Evolutionary conservation across 2,329 filamentous ascomycete species (phyloP).

Genomic region (Coniella lustricola): DNA sequence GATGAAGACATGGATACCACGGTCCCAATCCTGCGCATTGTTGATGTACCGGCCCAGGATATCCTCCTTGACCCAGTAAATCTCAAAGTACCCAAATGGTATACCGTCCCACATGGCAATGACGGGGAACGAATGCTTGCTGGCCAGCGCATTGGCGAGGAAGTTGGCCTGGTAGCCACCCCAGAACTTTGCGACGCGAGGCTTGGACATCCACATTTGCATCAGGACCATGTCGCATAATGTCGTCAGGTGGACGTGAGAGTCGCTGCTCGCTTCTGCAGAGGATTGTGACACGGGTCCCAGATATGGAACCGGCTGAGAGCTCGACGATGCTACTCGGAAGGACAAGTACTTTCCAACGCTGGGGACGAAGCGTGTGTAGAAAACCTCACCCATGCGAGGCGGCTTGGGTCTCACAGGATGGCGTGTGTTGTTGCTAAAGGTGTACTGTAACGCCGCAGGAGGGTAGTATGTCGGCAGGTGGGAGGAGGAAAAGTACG

Average conservation of each 20-base stretch:
- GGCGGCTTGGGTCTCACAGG: conserved; percentile 83
- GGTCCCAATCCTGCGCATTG: conserved; percentile 70
- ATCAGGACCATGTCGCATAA: conserved; percentile 55
- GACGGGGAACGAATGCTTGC: conserved; percentile 75
- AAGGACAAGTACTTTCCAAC: conserved; percentile 82
- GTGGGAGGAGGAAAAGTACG: conserved; percentile 76
- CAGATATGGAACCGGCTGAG: conserved; percentile 55
- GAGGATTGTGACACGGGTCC: conserved; percentile 46
- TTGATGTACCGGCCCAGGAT: conserved; percentile 62
- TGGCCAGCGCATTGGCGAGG: conserved; percentile 56
- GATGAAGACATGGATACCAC: conserved; percentile 81
- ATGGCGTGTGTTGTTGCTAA: conserved; percentile 73
- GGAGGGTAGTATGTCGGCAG: conserved; percentile 89
- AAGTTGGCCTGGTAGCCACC: conserved; percentile 61
- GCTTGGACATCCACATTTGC: conserved; percentile 81
- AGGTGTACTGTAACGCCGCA: conserved; percentile 70
- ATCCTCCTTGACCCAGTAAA: conserved; percentile 98
- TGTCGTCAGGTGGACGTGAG: conserved; percentile 32
- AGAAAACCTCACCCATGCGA: conserved; percentile 85
- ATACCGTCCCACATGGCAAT: conserved; percentile 93
- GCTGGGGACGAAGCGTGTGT: conserved; percentile 78
- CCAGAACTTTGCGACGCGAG: conserved; percentile 83
- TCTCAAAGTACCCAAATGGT: conserved; percentile 94
- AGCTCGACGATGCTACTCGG: conserved; percentile 67
- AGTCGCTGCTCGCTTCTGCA: conserved; percentile 20